A percentile compares a stretch with the other conserved stretches of the same genome.
These are phyloP conservation scores for Pseudogymnoascus sp. DNA, from an alignment of 2,329 filamentous ascomycete species.

Conservation along the genomic window DNA sequence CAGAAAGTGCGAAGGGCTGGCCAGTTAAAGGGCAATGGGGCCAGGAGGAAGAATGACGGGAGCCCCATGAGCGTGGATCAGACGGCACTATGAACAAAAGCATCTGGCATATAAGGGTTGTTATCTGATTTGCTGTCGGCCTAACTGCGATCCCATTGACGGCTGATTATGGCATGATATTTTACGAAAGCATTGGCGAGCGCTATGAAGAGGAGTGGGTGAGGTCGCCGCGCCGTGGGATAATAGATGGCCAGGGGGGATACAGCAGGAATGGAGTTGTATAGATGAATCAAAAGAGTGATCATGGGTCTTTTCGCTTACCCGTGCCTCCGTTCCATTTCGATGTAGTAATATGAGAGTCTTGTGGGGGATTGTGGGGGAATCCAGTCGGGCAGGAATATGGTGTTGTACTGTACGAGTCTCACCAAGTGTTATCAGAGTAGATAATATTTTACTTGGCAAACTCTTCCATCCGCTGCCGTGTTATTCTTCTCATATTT, in stretches of 20 bases:
- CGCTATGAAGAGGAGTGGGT: conserved; percentile 3
- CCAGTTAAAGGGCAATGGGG: conserved; percentile 2
- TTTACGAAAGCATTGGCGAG: conserved; percentile 7
- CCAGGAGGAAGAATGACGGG: conserved; percentile 17
- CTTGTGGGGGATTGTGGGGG: background rate
- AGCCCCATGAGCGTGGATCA: conserved; percentile 27
- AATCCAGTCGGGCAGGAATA: background rate
- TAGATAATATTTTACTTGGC: background rate
- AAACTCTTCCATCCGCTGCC: background rate
- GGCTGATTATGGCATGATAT: conserved; percentile 5
- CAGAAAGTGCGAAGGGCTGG: conserved; percentile 15
- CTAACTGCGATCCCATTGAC: background rate
- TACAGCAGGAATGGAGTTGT: conserved; percentile 6
- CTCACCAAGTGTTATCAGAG: background rate
- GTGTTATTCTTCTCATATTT: background rate
- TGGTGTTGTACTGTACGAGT: background rate
- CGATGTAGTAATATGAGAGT: conserved; percentile 1
- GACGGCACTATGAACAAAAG: conserved; percentile 3
- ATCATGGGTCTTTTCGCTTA: conserved; percentile 4
- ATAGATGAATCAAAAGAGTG: conserved; percentile 8
- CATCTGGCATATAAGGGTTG: conserved; percentile 5
- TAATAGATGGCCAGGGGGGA: conserved; percentile 2
- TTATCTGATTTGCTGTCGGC: background rate
- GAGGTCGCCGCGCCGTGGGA: conserved; percentile 4
- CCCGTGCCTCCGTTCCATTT: background rate